These are phyloP conservation scores for Corchorus capsularis DNA, from an alignment of 345 rosid species.

Conservation along the genomic window DNA sequence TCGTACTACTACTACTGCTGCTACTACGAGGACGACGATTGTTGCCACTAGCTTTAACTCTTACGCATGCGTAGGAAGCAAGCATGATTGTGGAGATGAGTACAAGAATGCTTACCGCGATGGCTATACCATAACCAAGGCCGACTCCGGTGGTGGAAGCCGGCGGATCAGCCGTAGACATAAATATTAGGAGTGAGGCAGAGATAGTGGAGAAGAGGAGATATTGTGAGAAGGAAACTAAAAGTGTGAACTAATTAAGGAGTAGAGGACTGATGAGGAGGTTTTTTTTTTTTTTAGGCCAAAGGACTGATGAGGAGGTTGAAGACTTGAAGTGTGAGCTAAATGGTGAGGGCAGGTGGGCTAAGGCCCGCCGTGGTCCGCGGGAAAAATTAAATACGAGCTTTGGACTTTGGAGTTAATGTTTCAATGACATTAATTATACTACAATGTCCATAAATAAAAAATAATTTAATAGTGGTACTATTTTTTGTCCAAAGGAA, in stretches of 20 bases:
- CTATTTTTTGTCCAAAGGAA: too few relatives aligned
- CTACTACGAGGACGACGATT: not conserved
- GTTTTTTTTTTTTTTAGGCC: too few relatives aligned
- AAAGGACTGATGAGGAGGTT: too few relatives aligned
- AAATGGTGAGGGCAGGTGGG: slow-evolving; percentile 17
- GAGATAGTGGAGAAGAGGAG: not conserved
- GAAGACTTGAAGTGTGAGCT: slow-evolving; percentile 8
- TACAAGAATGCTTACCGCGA: slow-evolving; percentile 74
- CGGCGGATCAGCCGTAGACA: slow-evolving; percentile 56
- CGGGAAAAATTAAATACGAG: slow-evolving; percentile 20
- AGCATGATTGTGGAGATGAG: slow-evolving; percentile 81
- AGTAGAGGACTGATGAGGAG: too few relatives aligned
- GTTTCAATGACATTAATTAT: not conserved
- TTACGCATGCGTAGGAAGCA: slow-evolving; percentile 66
- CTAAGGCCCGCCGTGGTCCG: slow-evolving; percentile 20
- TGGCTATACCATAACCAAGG: slow-evolving; percentile 80
- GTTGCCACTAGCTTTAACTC: slow-evolving; percentile 37
- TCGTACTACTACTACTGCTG: not conserved
- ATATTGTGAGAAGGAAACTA: not conserved
- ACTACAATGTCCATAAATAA: too few relatives aligned
- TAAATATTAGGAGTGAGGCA: not conserved
- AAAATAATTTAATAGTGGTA: too few relatives aligned
- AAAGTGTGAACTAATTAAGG: not conserved
- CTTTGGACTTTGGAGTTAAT: slow-evolving; percentile 4
- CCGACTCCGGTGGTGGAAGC: slow-evolving; percentile 51